phyloP scores from a whole-genome alignment of 2,329 filamentous ascomycete species.

The Penicillium sp. region DNA sequence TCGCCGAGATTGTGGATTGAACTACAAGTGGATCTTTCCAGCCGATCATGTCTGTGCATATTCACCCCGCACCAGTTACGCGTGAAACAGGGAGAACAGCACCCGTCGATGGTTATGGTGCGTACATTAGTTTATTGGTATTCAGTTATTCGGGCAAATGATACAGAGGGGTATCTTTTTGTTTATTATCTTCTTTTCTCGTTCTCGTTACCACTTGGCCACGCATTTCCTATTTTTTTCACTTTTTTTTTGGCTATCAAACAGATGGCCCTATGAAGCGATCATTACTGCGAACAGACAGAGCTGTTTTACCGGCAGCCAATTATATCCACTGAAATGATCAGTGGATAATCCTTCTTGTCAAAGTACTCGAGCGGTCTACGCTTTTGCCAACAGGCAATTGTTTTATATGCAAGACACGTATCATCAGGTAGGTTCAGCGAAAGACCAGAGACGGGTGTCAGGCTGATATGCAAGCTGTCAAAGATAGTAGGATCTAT shows the following conservation, averaged over 20 bases:
- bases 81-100: neutral
- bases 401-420: slow-evolving; percentile 1
- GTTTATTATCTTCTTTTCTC: neutral
- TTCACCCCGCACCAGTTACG: slow-evolving; percentile 3
- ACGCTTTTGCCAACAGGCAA: neutral
- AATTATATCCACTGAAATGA: neutral
- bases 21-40: slow-evolving; percentile 1
- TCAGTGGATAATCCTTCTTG: neutral
- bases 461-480: neutral
- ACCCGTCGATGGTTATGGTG: too few species aligned
- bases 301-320: neutral
- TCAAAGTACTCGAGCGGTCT: neutral
- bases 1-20: neutral
- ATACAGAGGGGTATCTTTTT: neutral
- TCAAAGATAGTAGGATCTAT: neutral
- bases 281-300: neutral
- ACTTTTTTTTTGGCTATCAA: neutral
- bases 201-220: neutral
- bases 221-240: neutral
- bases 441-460: neutral
- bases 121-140: neutral
- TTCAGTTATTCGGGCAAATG: neutral
- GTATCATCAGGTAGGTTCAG: neutral
- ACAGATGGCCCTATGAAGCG: neutral
- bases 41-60: slow-evolving; percentile 6